Evolutionary conservation across 257 asterid species (phyloP).

Genomic region (Penstemon davidsonii): DNA sequence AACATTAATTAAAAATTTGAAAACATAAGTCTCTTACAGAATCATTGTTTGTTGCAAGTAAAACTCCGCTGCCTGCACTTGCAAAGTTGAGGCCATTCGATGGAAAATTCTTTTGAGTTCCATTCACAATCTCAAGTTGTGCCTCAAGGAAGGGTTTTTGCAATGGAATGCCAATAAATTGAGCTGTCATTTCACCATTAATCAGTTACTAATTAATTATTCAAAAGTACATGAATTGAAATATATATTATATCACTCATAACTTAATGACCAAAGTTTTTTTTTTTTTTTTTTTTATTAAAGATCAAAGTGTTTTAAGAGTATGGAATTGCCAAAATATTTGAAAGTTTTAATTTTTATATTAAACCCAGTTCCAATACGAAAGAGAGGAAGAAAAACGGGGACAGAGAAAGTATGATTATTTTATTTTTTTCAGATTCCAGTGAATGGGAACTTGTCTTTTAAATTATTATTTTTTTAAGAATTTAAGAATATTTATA

Average conservation of each 20-base stretch:
- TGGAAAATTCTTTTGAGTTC: conserved; percentile 45
- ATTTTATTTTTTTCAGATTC: too few relatives aligned
- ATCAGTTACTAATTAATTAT: too few relatives aligned
- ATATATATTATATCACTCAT: not conserved
- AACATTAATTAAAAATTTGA: too few relatives aligned
- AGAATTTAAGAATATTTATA: too few relatives aligned
- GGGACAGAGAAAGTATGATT: too few relatives aligned
- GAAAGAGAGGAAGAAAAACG: too few relatives aligned
- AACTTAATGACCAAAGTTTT: too few relatives aligned
- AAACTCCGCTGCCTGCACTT: conserved; percentile 87
- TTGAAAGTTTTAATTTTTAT: too few relatives aligned
- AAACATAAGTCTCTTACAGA: conserved; percentile 35
- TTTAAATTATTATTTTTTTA: too few relatives aligned
- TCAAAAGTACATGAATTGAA: not conserved
- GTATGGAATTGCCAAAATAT: not conserved
- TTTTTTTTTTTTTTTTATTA: too few relatives aligned
- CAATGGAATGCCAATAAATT: conserved; percentile 53
- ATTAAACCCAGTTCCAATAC: too few relatives aligned
- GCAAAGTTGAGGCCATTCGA: conserved; percentile 78
- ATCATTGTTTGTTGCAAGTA: conserved; percentile 51
- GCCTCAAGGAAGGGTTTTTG: conserved; percentile 66
- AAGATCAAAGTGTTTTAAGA: not conserved
- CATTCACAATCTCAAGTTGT: conserved; percentile 42
- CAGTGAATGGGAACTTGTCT: too few relatives aligned
- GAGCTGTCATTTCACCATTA: conserved; percentile 41